Evolutionary conservation across 257 asterid genomes (phyloP).

Genomic region (Nyctanthes arbortristis): DNA sequence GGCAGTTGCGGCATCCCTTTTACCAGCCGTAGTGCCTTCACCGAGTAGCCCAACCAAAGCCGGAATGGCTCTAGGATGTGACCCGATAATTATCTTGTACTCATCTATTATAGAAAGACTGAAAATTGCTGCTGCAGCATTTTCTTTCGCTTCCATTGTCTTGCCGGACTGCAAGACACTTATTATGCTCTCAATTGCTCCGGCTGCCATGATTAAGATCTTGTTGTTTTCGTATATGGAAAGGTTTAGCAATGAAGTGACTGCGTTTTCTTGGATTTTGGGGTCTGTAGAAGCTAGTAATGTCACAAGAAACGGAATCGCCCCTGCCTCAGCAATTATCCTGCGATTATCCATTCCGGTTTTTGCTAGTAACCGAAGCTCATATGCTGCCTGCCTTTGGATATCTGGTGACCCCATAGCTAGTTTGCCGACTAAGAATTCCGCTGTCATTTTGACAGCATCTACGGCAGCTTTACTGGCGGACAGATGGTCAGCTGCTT

Average conservation of each 20-base stretch:
- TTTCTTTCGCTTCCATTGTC: constrained; percentile 80
- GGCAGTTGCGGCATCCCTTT: constrained; percentile 82
- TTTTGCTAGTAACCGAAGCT: constrained; percentile 74
- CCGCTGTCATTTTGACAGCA: constrained; percentile 82
- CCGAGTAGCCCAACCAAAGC: constrained; percentile 66
- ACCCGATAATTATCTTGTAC: constrained; percentile 59
- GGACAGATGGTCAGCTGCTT: constrained; percentile 65
- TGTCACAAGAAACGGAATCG: constrained; percentile 73
- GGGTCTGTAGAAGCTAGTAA: constrained; percentile 55
- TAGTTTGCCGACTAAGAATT: constrained; percentile 70
- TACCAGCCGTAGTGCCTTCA: constrained; percentile 73
- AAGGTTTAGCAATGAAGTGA: constrained; percentile 81
- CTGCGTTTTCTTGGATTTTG: constrained; percentile 79
- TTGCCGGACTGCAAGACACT: constrained; percentile 53
- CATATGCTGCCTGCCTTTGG: constrained; percentile 84
- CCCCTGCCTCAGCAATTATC: constrained; percentile 84
- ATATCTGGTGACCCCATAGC: constrained; percentile 78
- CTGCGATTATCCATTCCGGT: constrained; percentile 91
- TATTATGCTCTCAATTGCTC: constrained; percentile 61
- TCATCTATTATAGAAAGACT: constrained; percentile 75
- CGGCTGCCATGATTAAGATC: constrained; percentile 71
- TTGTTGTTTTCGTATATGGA: constrained; percentile 81
- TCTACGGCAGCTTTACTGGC: constrained; percentile 64
- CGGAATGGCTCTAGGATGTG: constrained; percentile 60
- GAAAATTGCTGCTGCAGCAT: constrained; percentile 86